Base-by-base conservation (phyloP, 371 early-diverging fungal species). In the Cokeromyces recurvatus region DNA sequence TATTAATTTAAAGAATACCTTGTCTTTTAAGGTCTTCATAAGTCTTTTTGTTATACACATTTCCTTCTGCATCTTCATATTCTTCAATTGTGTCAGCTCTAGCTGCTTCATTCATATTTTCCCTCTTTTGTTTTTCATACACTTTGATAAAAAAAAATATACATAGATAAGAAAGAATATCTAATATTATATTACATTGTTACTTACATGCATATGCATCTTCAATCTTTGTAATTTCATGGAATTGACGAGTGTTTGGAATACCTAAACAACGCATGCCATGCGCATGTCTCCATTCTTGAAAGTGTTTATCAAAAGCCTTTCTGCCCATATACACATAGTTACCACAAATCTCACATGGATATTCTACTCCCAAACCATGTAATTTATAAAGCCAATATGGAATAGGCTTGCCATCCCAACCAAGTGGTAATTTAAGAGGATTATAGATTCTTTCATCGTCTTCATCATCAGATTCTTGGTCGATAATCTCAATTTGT, bases 341-440 rank as follows among this genome's bases (percentile, higher is more conserved):
- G 49, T 92, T 91, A 32, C 97, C 97, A 58, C 99, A 98, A 52
- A 98, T 95, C 69, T 98, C 98, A 60, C 99, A 98, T 0, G 90
- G 81, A 60, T 94, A 96, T 57, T 94, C 90, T 29, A 93, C 89
- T 11, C 94, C 93, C 39, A 98, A 66, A 7, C 99, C 99, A 62
- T 97, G 97, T 41, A 97, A 76, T 66, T 97, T 97, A 76, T 91
- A 98, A 23, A 98, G 75, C 99, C 99, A 98, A 64, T 89, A 95
- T 10, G 99, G 99, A 65, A 98, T 98, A 12, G 97, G 97, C 58
- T 98, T 98, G 29, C 98, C 99, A 59, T 97, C 98, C 96, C 96
- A 97, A 9, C 96, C 98, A 34, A 98, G 63, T 6, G 97, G 97
- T 38, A 98, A 67, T 51, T 97, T 97, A 16, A 97, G 77, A 12